phyloP scores from a whole-genome alignment of 257 asterid species.

The Ajuga chamaepitys region DNA sequence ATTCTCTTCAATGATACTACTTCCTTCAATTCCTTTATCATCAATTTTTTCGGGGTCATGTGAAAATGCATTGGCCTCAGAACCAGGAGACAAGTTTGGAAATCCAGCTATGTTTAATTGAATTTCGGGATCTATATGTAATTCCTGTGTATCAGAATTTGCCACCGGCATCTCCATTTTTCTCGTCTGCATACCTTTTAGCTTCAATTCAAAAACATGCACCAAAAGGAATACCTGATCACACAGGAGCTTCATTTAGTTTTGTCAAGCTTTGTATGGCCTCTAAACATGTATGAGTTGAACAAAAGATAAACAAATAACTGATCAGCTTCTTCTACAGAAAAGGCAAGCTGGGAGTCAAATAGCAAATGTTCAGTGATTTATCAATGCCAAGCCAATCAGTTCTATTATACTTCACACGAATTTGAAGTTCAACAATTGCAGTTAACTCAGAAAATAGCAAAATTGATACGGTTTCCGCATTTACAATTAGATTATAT shows the following conservation, averaged over 20 bases:
- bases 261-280: conserved; percentile 10
- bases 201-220: conserved; percentile 47
- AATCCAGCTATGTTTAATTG: conserved; percentile 23
- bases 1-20: conserved; percentile 26
- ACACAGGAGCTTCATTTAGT: conserved; percentile 13
- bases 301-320: not conserved
- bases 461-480: not conserved
- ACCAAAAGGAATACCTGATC: conserved; percentile 82
- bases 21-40: conserved; percentile 33
- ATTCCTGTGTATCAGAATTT: conserved; percentile 37
- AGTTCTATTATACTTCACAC: not conserved
- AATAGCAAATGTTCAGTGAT: not conserved
- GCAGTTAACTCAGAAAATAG: conserved; percentile 1
- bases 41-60: conserved; percentile 23
- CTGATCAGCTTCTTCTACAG: not conserved
- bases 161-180: conserved; percentile 27
- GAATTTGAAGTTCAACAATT: not conserved
- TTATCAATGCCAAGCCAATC: not conserved
- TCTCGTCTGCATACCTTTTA: conserved; percentile 33
- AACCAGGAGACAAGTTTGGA: conserved; percentile 31
- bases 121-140: conserved; percentile 25
- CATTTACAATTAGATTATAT: not conserved
- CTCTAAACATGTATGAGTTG: not conserved
- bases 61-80: conserved; percentile 27
- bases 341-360: not conserved